Evolutionary conservation across 2,329 filamentous ascomycete species (phyloP), one percentile per base, ranked within the genome.

Genomic region (Shiraia bambusicola): DNA sequence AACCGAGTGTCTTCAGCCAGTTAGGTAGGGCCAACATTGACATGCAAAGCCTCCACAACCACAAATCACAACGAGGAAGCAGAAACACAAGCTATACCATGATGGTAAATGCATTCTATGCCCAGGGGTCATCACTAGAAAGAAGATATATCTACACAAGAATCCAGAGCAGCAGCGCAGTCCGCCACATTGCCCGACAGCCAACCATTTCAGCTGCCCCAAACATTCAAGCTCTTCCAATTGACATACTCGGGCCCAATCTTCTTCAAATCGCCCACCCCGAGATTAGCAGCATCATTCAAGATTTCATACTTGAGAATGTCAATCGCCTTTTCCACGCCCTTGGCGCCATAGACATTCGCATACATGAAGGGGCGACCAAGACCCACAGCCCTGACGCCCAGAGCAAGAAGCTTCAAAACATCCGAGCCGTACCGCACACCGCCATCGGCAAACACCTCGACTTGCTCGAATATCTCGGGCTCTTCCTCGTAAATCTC

Each of bases 401-500:
- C 69, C 6, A 72, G 55, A 13, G 67, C 59, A 11, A 72, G 53
- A 7, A 71, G 50, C 35, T 67, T 71, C 36, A 71, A 38, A 5
- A 69, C 52, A 37, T 72, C 67, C 14, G 59, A 54, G 24, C 68
- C 70, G 35, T 69, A 70, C 11, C 69, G 59, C 4, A 71, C 65
- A 39, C 70, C 69, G 4, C 69, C 67, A 33, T 72, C 69, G 5
- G 65, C 67, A 34, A 62, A 69, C 6, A 73, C 66, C 34, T 72
- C 70, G 12, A 69, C 52, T 39, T 70, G 48, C 34, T 61, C 50
- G 50, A 72, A 71, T 13, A 73, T 60, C 12, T 67, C 61, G 0
- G 69, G 69, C 12, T 58, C 66, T 11, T 64, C 42, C n/a, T 80
- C 82, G 65, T 87, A 84, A 38, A 89, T 84, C 47, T 89, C 87